phyloP scores from a whole-genome alignment of 352 stramenopile species.

The Hyphochytrium catenoides region DNA sequence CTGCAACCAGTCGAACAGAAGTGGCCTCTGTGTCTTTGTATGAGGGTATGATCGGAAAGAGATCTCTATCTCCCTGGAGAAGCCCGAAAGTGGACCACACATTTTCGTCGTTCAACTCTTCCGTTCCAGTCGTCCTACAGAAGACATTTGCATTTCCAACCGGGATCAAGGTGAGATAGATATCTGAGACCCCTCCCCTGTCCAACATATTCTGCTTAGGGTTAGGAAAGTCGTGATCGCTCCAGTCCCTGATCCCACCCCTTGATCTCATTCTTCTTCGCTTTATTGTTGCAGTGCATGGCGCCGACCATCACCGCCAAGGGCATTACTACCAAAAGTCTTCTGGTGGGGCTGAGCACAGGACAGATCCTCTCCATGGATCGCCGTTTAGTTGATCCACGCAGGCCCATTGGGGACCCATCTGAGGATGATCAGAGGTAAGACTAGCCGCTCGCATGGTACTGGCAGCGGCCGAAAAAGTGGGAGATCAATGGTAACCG shows the following conservation, averaged over 20 bases:
- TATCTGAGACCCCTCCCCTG: too few relatives aligned
- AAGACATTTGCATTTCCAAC: slow-evolving; percentile 81
- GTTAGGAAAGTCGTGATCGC: too few relatives aligned
- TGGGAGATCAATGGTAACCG: too few relatives aligned
- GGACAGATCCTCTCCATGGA: slow-evolving; percentile 78
- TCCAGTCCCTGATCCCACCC: not conserved
- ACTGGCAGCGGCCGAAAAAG: too few relatives aligned
- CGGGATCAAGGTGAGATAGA: slow-evolving; percentile 50
- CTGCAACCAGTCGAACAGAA: slow-evolving; percentile 52
- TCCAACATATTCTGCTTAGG: too few relatives aligned
- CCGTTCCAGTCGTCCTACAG: slow-evolving; percentile 69
- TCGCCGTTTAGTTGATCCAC: slow-evolving; percentile 73
- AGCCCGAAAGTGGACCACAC: slow-evolving; percentile 55
- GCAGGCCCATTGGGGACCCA: slow-evolving; percentile 69
- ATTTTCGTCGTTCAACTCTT: slow-evolving; percentile 74
- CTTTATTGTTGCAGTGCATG: slow-evolving; percentile 44
- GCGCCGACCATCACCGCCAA: slow-evolving; percentile 71
- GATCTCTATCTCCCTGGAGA: slow-evolving; percentile 82
- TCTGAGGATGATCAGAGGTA: slow-evolving; percentile 45
- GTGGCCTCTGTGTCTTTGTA: slow-evolving; percentile 67
- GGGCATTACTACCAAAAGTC: slow-evolving; percentile 80
- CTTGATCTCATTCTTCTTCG: not conserved
- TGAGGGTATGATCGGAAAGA: slow-evolving; percentile 83
- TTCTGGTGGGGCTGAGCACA: slow-evolving; percentile 73
- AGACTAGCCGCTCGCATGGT: slow-evolving; percentile 1